Percentiles rank a stretch among this genome's conserved stretches.
Conservation (phyloP, 371 early-diverging fungal species). For the Haplosporangium sp. region DNA sequence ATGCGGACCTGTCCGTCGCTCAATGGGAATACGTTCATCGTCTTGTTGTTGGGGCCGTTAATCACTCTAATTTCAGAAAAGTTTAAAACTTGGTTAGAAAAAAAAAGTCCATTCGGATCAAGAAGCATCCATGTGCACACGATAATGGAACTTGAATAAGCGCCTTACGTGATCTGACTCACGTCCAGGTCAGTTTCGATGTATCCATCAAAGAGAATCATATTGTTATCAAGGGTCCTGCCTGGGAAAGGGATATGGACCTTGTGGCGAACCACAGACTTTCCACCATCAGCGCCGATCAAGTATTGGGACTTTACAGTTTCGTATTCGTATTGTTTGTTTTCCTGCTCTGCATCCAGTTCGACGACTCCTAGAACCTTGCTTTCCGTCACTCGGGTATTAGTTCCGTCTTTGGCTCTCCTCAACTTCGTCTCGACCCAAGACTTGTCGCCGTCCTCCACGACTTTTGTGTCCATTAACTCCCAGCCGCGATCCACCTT, state of each 20-base stretch:
- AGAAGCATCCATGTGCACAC: no score
- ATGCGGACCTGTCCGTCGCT: constrained; percentile 29
- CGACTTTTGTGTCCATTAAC: constrained; percentile 46
- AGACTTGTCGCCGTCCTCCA: constrained; percentile 11
- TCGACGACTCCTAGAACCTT: constrained; percentile 37
- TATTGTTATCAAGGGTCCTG: constrained; percentile 28
- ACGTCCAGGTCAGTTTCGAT: constrained; percentile 26
- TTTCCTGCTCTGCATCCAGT: constrained; percentile 26
- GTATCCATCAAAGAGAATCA: constrained; percentile 37
- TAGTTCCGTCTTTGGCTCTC: constrained; percentile 34
- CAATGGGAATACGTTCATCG: constrained; percentile 41
- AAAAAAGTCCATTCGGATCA: background rate
- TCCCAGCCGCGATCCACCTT: constrained; percentile 54
- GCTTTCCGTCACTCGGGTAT: constrained; percentile 33
- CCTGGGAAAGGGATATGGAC: constrained; percentile 38
- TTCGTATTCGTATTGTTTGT: constrained; percentile 35
- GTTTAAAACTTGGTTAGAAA: no score
- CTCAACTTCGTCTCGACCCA: constrained; percentile 46
- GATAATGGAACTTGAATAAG: background rate
- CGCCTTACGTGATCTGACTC: constrained; percentile 31
- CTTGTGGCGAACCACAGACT: constrained; percentile 47
- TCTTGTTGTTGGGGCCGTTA: constrained; percentile 35
- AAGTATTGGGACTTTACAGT: constrained; percentile 35
- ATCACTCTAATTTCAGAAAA: constrained; percentile 13
- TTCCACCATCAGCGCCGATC: constrained; percentile 48